Evolutionary conservation across 345 rosid genomes (phyloP).

Genomic region (Populus davidiana): DNA sequence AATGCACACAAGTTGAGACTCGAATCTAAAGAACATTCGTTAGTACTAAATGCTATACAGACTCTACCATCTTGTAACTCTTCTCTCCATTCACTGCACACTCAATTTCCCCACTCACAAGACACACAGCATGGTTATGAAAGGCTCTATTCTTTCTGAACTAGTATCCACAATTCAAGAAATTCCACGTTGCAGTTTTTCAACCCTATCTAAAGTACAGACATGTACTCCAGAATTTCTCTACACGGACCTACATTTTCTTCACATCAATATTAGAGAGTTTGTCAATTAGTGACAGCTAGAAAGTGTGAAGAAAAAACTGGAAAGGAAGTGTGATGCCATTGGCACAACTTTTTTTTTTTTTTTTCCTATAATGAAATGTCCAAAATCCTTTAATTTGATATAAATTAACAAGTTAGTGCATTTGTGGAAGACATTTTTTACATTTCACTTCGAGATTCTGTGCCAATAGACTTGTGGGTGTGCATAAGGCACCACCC

Average conservation of each 20-base stretch:
- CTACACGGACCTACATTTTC: not conserved
- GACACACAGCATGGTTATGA: not conserved
- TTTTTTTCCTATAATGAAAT: not conserved
- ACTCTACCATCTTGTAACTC: not conserved
- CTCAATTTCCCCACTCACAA: not conserved
- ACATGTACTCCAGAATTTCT: not conserved
- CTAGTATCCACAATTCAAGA: not conserved
- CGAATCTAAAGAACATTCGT: not conserved
- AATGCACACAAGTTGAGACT: not conserved
- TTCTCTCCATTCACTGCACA: not conserved
- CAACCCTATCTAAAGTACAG: not conserved
- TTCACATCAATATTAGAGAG: not conserved
- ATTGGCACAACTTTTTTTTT: not conserved
- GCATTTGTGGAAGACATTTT: not conserved
- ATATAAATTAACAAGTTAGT: not conserved
- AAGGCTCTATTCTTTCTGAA: not conserved
- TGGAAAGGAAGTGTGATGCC: not conserved
- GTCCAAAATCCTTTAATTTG: not conserved
- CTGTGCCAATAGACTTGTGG: not conserved
- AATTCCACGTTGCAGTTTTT: not conserved
- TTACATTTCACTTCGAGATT: not conserved
- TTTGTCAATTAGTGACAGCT: not conserved
- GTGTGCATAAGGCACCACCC: not conserved
- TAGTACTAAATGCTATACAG: not conserved
- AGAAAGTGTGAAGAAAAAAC: not conserved